Evolutionary conservation across 495 filamentous ascomycete genomes (phyloP), one percentile per base, ranked within the genome.

Genomic region (Astrothelium subdiscretum): DNA sequence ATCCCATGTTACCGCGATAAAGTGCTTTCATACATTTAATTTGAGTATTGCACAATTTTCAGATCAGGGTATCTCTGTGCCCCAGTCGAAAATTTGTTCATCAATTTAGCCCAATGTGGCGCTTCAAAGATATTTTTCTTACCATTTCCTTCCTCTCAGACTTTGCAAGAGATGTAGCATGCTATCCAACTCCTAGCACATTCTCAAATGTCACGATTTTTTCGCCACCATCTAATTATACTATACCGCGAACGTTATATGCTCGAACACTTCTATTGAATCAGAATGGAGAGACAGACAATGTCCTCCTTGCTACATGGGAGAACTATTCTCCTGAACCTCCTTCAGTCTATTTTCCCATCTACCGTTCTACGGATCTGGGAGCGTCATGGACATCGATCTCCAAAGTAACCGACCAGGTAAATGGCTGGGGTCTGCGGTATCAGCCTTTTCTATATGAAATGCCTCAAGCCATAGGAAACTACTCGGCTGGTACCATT

Each of bases 371-470:
- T 44, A 74, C 70, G 29, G 85, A 89, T 67, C 69, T 73, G 26
- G 87, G 87, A 2, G 72, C 76, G 26, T 84, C 79, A 8, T 90
- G 86, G 86, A 78, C 68, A 40, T 76, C 84, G 68, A 73, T 86
- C 59, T 82, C 84, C 18, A 75, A 77, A 31, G 80, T 89, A 15
- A 75, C 79, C 0, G 87, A 89, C 67, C 76, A 79, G 48, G 83
- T 78, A 26, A 87, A 87, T 64, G 79, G 79, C 48, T 82, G 79
- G 69, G 87, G 87, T 11, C 64, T 89, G 63, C 77, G 83, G 3
- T 87, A 87, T 60, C 87, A 90, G 69, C 87, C 87, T 0, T 82
- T 82, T 66, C 75, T 90, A 1, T 84, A 85, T 58, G 79, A 81
- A 64, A 77, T 89, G 3, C 78, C 80, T 0, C 74, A 80, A 64